Percentiles rank a stretch among this genome's conserved stretches.
phyloP scores from a whole-genome alignment of 495 filamentous ascomycete species.

The Neurospora sp. region DNA sequence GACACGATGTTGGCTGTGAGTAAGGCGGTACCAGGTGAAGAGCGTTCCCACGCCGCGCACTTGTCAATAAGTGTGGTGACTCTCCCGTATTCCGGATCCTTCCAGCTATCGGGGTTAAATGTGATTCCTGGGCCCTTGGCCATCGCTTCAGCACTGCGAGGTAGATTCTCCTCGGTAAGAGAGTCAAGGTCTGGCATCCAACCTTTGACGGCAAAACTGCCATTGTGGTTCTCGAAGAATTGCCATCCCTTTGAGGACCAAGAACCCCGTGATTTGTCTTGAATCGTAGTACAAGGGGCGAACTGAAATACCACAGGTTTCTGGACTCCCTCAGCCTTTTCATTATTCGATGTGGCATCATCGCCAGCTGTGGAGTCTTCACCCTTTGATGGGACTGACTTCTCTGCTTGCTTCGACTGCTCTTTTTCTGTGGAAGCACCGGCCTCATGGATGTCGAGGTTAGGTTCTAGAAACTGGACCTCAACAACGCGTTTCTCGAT shows the following conservation, averaged over 20 bases:
- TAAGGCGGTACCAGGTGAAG: constrained; percentile 14
- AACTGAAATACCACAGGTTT: constrained; percentile 5
- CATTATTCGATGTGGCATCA: neutral
- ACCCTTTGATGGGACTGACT: neutral
- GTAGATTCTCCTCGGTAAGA: constrained; percentile 24
- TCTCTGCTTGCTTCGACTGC: neutral
- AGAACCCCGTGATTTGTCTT: constrained; percentile 5
- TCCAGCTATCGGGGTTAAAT: constrained; percentile 19
- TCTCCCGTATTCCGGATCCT: constrained; percentile 26
- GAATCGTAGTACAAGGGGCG: constrained; percentile 4
- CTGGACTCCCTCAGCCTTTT: neutral
- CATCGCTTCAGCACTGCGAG: constrained; percentile 25
- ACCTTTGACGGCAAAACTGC: constrained; percentile 22
- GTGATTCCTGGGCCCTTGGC: constrained; percentile 4
- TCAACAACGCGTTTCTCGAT: neutral
- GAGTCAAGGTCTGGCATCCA: constrained; percentile 21
- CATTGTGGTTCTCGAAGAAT: constrained; percentile 20
- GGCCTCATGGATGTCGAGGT: constrained; percentile 15
- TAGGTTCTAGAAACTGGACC: constrained; percentile 18
- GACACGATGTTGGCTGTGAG: constrained; percentile 17
- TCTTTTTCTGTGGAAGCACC: neutral
- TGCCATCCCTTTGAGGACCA: constrained; percentile 11
- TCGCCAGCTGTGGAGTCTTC: neutral
- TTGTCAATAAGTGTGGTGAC: constrained; percentile 25
- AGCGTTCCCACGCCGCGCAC: constrained; percentile 33